A percentile compares a stretch with the other conserved stretches of the same genome.
These are phyloP conservation scores for Talaromyces albobiverticillius DNA, from an alignment of 2,329 filamentous ascomycete species.

Conservation along the genomic window DNA sequence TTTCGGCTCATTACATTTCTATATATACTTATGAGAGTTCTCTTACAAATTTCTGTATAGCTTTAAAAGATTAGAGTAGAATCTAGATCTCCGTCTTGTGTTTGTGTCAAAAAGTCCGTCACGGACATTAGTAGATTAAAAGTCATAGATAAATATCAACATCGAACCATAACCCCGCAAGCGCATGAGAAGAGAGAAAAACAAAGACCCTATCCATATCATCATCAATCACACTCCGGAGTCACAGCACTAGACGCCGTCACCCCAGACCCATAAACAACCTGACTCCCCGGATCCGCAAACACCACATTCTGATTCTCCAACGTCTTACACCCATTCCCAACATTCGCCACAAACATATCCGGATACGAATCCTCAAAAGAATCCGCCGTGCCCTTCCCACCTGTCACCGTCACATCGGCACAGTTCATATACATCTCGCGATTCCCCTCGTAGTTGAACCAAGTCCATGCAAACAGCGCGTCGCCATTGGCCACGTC, in stretches of 20 bases:
- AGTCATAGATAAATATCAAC: neutral
- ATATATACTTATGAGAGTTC: too few relatives aligned
- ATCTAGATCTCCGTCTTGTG: too few relatives aligned
- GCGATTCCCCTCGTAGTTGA: slow-evolving; percentile 71
- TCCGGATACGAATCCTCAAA: slow-evolving; percentile 6
- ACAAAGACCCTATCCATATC: neutral
- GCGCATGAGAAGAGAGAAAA: neutral
- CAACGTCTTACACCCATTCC: slow-evolving; percentile 52
- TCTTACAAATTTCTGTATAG: too few relatives aligned
- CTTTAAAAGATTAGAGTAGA: too few relatives aligned
- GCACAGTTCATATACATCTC: slow-evolving; percentile 90
- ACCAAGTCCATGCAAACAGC: slow-evolving; percentile 74
- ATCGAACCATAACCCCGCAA: neutral
- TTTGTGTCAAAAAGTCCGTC: too few relatives aligned
- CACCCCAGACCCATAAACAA: slow-evolving; percentile 9
- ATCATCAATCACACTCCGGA: slow-evolving; percentile 7
- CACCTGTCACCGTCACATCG: slow-evolving; percentile 57
- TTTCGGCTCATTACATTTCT: too few relatives aligned
- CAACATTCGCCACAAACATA: slow-evolving; percentile 12
- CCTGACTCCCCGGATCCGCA: slow-evolving; percentile 57
- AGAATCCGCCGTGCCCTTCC: slow-evolving; percentile 9
- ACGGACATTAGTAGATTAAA: too few relatives aligned
- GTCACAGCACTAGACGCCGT: neutral
- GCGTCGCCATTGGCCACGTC: slow-evolving; percentile 60
- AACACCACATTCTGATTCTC: slow-evolving; percentile 61